Base-by-base conservation (phyloP, 2,329 filamentous ascomycete genomes). In the Diaporthe citriasiana region DNA sequence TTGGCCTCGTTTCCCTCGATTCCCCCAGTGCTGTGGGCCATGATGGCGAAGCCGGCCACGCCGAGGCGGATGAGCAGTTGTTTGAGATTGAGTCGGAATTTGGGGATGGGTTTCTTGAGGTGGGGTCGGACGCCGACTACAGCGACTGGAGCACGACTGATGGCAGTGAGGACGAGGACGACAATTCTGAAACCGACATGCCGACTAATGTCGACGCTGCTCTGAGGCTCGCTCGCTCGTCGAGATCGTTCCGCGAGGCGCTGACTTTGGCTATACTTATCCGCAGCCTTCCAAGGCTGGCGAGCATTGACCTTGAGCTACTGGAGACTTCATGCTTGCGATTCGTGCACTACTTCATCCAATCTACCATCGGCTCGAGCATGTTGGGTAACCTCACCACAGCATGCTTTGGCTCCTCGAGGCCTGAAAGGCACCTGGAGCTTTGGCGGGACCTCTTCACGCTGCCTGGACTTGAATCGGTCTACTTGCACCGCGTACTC, bases 61-160 rank as follows among this genome's bases (percentile, higher is more conserved):
- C 45, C 30, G 45, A 66, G 33, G 33, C 33, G 33, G 63, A 66
- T 51, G 63, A 66, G 45, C 63, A 66, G 63, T 9, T 50, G 15
- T 66, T 50, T n/a, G 69, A 71, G 55, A 40, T 59, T 3, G 69
- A 40, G 25, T 19, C n/a, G 22, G 69, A 71, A 15, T 47, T 59
- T 17, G 69, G 40, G 42, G 69, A 60, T 27, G 33, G 50, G 50
- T 59, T 50, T 8, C 42, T 47, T 7, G 56, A 71, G 45, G 69
- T 30, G 12, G 56, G 33, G 19, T 71, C 69, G 13, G 69, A 71
- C 45, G 33, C 22, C 10, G 27, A 63, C 45, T 66, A 51, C n/a
- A 71, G 69, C 35, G 57, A 63, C 45, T 71, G 69, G 69, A 71
- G 45, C 69, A 71, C 69, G n/a, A 71, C 69, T 6, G 69, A 71